Evolutionary conservation across 495 filamentous ascomycete species (phyloP).

Genomic region (Tetracladium marchalianum): DNA sequence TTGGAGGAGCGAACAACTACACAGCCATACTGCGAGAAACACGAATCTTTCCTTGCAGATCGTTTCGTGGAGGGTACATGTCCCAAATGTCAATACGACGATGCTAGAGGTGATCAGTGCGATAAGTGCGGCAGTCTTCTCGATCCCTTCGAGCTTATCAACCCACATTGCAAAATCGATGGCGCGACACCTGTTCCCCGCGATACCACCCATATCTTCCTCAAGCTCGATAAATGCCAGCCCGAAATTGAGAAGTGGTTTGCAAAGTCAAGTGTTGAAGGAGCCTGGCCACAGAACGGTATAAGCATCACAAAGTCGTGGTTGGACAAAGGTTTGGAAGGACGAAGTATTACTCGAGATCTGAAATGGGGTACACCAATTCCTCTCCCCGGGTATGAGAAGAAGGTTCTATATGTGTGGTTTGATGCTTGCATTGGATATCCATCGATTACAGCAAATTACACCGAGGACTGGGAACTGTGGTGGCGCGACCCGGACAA

Average conservation of each 20-base stretch:
- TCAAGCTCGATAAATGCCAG: slow-evolving; percentile 72
- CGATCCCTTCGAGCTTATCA: slow-evolving; percentile 58
- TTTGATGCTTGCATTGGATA: slow-evolving; percentile 98
- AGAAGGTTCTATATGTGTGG: slow-evolving; percentile 86
- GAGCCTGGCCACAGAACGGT: slow-evolving; percentile 57
- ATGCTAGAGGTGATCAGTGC: slow-evolving; percentile 75
- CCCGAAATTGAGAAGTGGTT: slow-evolving; percentile 64
- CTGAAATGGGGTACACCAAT: slow-evolving; percentile 80
- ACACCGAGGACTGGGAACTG: slow-evolving; percentile 82
- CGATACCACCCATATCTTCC: slow-evolving; percentile 49
- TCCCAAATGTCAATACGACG: slow-evolving; percentile 66
- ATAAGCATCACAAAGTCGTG: slow-evolving; percentile 31
- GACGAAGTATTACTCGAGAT: slow-evolving; percentile 78
- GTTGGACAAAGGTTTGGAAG: slow-evolving; percentile 61
- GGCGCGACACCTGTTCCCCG: slow-evolving; percentile 63
- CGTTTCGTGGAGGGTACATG: slow-evolving; percentile 90
- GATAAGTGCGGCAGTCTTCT: slow-evolving; percentile 72
- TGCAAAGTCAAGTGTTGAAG: slow-evolving; percentile 33
- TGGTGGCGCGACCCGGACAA: slow-evolving; percentile 93
- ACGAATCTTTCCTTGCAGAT: slow-evolving; percentile 81
- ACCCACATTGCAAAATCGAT: slow-evolving; percentile 71
- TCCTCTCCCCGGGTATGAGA: slow-evolving; percentile 51
- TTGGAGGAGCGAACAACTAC: slow-evolving; percentile 63
- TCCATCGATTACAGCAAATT: slow-evolving; percentile 87
- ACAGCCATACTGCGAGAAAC: slow-evolving; percentile 81